Base-by-base conservation (phyloP, 202 grass and related monocot species). In the Elaeis oleifera region DNA sequence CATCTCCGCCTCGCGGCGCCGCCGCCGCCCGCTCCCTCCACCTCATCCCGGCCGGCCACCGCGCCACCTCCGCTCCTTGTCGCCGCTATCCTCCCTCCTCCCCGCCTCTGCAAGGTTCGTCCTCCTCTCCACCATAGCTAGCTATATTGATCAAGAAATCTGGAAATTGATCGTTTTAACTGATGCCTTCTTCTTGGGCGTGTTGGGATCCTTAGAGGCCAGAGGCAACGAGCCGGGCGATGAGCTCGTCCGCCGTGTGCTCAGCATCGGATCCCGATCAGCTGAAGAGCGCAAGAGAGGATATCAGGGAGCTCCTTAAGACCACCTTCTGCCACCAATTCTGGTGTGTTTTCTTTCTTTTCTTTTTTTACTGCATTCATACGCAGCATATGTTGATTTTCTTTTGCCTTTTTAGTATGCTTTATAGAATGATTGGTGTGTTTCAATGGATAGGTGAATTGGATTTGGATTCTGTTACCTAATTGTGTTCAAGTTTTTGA, bases 271-370 rank as follows among this genome's bases (percentile, higher is more conserved):
- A 82, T 65, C 53, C 65, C 5, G 56, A 77, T 63, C 88, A 99
- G 80, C 72, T 99, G 69, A 99, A 81, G 76, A 74, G 79, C 51
- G 88, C 94, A 4, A 84, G 83, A 59, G 80, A 92, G 79, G 94
- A 92, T 64, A 80, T 82, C 56, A 99, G 61, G 68, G 94, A 89
- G 50, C 79, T 99, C 53, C 88, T 99, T 54, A 82, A 59, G 65
- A 78, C 69, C 5, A 86, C 77, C 5, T 72, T 79, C 60, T 89
- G 82, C 74, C 88, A 97, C 68, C 94, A 6, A 92, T 97, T 72
- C 66, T 99, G 85, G 94, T 99, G 81, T 23, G 36, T 44, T 20
- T 21, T 17, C 13, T 20, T 20, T 20, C 20, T 20, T 20, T 20
- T 15, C 13, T 20, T 21, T 17, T 17, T 53, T 15, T 4, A 58